A percentile compares a stretch with the other conserved stretches of the same genome.
phyloP scores from a whole-genome alignment of 352 stramenopile species.

The Phytopythium montanum region DNA sequence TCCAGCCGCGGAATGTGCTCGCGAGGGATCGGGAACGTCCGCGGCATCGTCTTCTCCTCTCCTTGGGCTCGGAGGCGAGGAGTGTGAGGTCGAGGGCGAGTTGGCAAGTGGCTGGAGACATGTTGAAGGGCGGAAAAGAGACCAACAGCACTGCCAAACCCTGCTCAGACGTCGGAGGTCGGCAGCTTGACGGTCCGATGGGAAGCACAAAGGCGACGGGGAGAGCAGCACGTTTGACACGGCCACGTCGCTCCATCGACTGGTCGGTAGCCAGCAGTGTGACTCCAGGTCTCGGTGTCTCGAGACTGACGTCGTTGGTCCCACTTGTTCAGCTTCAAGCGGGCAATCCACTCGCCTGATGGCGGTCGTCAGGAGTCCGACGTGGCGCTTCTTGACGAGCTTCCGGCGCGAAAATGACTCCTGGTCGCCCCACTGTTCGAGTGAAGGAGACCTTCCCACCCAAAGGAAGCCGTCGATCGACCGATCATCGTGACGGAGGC shows the following conservation, averaged over 20 bases:
- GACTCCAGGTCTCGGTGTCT: too few relatives aligned
- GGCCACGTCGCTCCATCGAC: too few relatives aligned
- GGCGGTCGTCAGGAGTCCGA: too few relatives aligned
- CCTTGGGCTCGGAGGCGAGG: neutral
- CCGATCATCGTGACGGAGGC: neutral
- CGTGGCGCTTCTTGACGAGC: too few relatives aligned
- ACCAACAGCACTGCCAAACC: too few relatives aligned
- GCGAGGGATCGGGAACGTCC: conserved; percentile 37
- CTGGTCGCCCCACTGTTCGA: neutral
- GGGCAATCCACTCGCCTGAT: too few relatives aligned
- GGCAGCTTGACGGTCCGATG: neutral
- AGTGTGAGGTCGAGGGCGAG: neutral
- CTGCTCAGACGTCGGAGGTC: too few relatives aligned
- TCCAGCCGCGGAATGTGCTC: conserved; percentile 28
- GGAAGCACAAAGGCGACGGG: neutral
- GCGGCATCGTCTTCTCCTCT: conserved; percentile 10
- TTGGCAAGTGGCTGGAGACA: neutral
- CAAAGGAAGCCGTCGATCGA: neutral
- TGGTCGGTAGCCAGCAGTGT: too few relatives aligned
- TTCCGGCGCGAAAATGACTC: too few relatives aligned
- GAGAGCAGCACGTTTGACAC: too few relatives aligned
- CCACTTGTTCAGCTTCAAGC: too few relatives aligned
- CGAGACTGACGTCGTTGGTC: too few relatives aligned
- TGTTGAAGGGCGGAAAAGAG: neutral
- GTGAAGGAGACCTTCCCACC: neutral